A percentile compares a stretch with the other conserved stretches of the same genome.
Evolutionary conservation across 148 eudicot species (phyloP).

Genomic region (Cornus suecica): DNA sequence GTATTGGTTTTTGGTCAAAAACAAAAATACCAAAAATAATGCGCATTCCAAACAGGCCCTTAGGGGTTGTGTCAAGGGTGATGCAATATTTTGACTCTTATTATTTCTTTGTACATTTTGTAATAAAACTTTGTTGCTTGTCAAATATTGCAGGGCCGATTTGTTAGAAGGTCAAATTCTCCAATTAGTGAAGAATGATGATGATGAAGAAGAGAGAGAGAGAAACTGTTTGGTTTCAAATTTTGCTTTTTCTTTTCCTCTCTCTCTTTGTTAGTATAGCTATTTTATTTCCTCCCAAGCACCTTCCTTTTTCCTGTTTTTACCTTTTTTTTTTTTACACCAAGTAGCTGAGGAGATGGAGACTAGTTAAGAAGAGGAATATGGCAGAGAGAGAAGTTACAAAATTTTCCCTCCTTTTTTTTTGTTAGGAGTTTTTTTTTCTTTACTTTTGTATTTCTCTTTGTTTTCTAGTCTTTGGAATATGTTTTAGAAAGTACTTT

Average conservation of each 20-base stretch:
- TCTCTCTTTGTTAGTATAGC: no score
- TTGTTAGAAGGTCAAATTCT: constrained; percentile 53
- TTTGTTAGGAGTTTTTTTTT: background rate
- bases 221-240: background rate
- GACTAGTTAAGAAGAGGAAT: background rate
- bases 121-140: constrained; percentile 2
- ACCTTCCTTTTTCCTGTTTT: background rate
- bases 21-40: no score
- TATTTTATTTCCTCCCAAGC: background rate
- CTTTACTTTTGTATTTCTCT: background rate
- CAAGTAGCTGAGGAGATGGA: background rate
- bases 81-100: no score
- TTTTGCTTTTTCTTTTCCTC: background rate
- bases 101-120: background rate
- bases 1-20: no score
- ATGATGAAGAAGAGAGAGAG: background rate
- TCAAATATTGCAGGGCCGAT: constrained; percentile 32
- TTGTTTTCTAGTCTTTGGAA: constrained; percentile 1
- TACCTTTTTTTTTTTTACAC: background rate
- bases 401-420: background rate
- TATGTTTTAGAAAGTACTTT: background rate
- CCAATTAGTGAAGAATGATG: constrained; percentile 31
- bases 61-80: no score
- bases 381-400: background rate
- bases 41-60: no score